Percentiles rank a stretch among this genome's conserved stretches.
Evolutionary conservation across 768 basidiomycete species (phyloP).

Genomic region (Lentinus brumalis): DNA sequence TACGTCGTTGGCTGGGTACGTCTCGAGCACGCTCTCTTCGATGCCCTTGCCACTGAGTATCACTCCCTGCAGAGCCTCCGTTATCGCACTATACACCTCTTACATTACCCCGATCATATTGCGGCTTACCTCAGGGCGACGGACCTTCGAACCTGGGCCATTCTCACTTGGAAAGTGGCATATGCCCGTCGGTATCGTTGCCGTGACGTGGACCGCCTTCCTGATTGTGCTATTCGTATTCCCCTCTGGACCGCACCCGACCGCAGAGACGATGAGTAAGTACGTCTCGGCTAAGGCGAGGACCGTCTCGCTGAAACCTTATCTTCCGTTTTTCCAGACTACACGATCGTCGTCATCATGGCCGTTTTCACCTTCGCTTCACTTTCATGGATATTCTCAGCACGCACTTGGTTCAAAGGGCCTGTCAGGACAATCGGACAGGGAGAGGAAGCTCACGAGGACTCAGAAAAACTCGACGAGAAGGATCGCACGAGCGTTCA

Average conservation of each 20-base stretch:
- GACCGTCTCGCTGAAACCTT: not conserved
- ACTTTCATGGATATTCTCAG: constrained; percentile 65
- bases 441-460: no score
- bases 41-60: not conserved
- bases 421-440: constrained; percentile 51
- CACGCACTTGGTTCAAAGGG: constrained; percentile 71
- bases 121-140: constrained; percentile 67
- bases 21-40: not conserved
- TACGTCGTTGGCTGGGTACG: constrained; percentile 67
- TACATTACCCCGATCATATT: constrained; percentile 71
- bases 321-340: constrained; percentile 45
- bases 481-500: constrained; percentile 7
- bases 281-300: constrained; percentile 4
- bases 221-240: constrained; percentile 62
- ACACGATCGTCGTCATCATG: constrained; percentile 66
- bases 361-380: constrained; percentile 66
- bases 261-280: constrained; percentile 57
- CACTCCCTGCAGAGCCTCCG: constrained; percentile 51
- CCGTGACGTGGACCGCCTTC: constrained; percentile 68
- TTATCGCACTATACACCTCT: constrained; percentile 70
- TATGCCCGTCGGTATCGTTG: constrained; percentile 57
- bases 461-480: constrained; percentile 2
- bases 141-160: constrained; percentile 57
- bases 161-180: constrained; percentile 66
- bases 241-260: constrained; percentile 44